Percentiles rank a stretch among this genome's conserved stretches.
Conservation (phyloP, 2,329 filamentous ascomycete genomes). For the Botryotinia convoluta region DNA sequence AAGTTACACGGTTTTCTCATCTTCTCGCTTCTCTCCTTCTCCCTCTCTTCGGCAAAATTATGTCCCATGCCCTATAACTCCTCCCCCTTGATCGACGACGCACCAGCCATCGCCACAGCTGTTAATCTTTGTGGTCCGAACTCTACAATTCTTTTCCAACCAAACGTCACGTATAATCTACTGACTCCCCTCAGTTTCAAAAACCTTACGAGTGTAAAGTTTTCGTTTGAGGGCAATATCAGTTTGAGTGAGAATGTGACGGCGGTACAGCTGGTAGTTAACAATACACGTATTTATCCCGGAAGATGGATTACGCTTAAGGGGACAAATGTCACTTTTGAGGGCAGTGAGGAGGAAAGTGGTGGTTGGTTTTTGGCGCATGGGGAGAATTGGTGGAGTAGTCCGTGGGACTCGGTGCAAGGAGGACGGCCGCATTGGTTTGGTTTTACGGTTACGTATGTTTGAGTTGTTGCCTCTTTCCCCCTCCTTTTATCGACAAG, state of each 20-base stretch:
- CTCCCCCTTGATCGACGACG: not conserved
- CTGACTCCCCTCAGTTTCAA: constrained; percentile 6
- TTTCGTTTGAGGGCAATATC: constrained; percentile 13
- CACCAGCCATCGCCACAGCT: not conserved
- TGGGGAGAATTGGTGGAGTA: constrained; percentile 15
- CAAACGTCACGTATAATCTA: constrained; percentile 10
- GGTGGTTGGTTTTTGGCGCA: constrained; percentile 18
- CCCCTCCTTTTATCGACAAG: not conserved
- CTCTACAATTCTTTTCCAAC: constrained; percentile 8
- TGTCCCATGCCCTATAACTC: constrained; percentile 14
- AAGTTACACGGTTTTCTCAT: not conserved
- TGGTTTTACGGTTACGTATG: constrained; percentile 7
- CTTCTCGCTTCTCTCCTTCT: not conserved
- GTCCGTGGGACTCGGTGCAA: not conserved
- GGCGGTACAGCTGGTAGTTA: constrained; percentile 6
- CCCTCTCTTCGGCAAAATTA: constrained; percentile 2
- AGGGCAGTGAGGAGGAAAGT: not conserved
- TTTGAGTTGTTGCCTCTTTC: not conserved
- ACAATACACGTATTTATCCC: not conserved
- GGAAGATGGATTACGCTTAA: constrained; percentile 16
- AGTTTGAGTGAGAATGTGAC: constrained; percentile 17
- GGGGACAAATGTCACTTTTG: constrained; percentile 7
- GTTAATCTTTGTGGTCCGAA: not conserved
- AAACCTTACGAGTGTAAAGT: not conserved
- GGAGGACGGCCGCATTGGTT: constrained; percentile 15